A percentile compares a stretch with the other conserved stretches of the same genome.
Conservation (phyloP, 495 filamentous ascomycete species). For the Mytilinidion resinicola region DNA sequence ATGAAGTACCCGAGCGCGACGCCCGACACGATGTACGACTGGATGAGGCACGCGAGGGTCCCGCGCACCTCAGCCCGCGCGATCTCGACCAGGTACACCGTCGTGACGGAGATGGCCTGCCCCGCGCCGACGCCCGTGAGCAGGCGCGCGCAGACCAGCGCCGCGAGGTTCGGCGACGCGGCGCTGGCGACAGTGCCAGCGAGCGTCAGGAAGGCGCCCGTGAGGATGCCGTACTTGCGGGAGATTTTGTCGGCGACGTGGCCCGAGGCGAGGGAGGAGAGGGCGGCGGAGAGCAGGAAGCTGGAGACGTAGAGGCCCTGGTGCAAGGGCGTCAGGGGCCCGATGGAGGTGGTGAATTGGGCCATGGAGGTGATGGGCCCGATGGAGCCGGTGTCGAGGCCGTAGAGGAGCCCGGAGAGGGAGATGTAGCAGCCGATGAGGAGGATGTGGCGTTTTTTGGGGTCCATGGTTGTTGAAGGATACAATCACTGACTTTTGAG, state of each 20-base stretch:
- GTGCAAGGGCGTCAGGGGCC: background rate
- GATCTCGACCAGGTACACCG: background rate
- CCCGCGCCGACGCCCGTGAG: background rate
- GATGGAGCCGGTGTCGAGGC: background rate
- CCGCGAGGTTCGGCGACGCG: background rate
- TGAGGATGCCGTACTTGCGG: background rate
- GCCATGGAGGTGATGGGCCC: background rate
- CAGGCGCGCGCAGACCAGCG: background rate
- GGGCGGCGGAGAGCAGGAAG: background rate
- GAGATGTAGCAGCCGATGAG: no score
- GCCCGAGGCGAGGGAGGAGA: background rate
- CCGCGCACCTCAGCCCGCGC: background rate
- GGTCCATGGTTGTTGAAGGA: no score
- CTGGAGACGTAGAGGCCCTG: background rate
- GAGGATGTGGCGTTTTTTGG: no score
- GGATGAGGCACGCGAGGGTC: background rate
- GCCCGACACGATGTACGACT: background rate
- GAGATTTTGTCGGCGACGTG: background rate
- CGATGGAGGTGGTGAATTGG: background rate
- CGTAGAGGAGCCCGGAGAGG: background rate
- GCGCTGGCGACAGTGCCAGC: background rate
- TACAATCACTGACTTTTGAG: no score
- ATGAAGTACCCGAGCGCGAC: background rate
- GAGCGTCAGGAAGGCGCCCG: background rate
- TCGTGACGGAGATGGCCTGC: background rate